Evolutionary conservation across 257 asterid genomes (phyloP), one percentile per base, ranked within the genome.

Genomic region (Przewalskia tangutica): DNA sequence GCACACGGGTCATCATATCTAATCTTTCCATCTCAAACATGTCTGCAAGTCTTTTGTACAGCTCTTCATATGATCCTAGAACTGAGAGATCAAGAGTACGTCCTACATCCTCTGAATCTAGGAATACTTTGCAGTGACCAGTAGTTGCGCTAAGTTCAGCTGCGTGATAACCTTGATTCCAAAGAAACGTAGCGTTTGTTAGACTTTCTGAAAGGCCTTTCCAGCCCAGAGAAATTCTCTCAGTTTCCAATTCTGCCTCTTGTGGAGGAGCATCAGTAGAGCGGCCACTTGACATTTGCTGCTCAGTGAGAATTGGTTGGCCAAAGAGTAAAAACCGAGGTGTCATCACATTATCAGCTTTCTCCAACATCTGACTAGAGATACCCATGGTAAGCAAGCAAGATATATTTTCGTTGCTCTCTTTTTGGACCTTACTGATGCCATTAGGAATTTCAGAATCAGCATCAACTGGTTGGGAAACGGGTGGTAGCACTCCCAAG

Each of bases 281-380:
- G 81, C 80, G 77, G 53, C 87, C 89, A 67, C 20, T 85, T 77
- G 87, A 90, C 93, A 95, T 89, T 77, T 95, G 98, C 91, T 95
- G 97, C 89, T 94, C 98, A 2, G 99, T 95, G 80, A 92, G 98
- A 86, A 95, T 95, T 51, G 97, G 96, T 86, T 95, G 97, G 86
- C 99, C 99, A 79, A 95, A 95, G 80, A 95, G 97, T 55, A 92
- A 68, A 54, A 95, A 95, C n/a, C 70, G 86, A 44, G 99, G 97
- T 70, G 88, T 86, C 84, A 85, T 86, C 44, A 68, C 62, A 51
- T 83, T 83, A 13, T 81, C 88, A 42, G 85, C 70, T 50, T 87
- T 90, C 38, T 89, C 92, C 34, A 80, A 55, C 83, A 84, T 91
- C 60, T 88, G 87, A 85, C 84, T 79, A 73, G 89, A 85, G 78